Evolutionary conservation across 2,329 filamentous ascomycete genomes (phyloP), one percentile per base, ranked within the genome.

Genomic region (Colletotrichum sp.): DNA sequence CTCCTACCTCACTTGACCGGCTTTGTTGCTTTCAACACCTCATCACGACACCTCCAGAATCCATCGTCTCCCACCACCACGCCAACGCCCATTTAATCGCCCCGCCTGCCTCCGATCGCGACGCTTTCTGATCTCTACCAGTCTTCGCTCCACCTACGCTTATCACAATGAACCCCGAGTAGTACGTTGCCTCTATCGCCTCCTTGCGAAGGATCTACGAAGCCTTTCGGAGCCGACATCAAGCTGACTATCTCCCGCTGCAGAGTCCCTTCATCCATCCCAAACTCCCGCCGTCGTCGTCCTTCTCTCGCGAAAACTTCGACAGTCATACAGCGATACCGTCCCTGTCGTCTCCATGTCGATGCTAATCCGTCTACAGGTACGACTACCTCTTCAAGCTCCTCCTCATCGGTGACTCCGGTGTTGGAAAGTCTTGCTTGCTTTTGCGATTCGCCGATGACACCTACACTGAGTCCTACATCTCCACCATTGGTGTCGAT

Each of bases 301-400:
- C 48, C 28, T 48, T 39, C 52, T 52, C 24, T 30, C 13, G 63
- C 71, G 65, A 36, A 71, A 71, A 68, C 39, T 61, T 71, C 39
- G n/a, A 63, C 57, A 55, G 28, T 64, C 26, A 66, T 64, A 52
- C n/a, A 52, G 43, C 43, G 59, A 63, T 34, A 28, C 36, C 48
- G 26, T 24, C 18, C 18, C 21, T 48, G 8, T 48, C 60, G 71
- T 60, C 48, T 74, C 30, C 59, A 72, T 67, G 69, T 52, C 57
- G 36, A 64, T 48, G 66, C 81, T 84, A 74, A 85, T 77, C 75
- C 30, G 28, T 65, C 73, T 21, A 76, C 84, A 99, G 97, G 97
- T 99, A 99, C 95, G 97, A 99, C 87, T 99, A 99, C 88, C 96
- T 99, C 84, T 99, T 99, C 93, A 99, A 99, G 93, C 96, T 99